Conservation (phyloP, 345 rosid species). For the Cardamine chenopodiifolia region DNA sequence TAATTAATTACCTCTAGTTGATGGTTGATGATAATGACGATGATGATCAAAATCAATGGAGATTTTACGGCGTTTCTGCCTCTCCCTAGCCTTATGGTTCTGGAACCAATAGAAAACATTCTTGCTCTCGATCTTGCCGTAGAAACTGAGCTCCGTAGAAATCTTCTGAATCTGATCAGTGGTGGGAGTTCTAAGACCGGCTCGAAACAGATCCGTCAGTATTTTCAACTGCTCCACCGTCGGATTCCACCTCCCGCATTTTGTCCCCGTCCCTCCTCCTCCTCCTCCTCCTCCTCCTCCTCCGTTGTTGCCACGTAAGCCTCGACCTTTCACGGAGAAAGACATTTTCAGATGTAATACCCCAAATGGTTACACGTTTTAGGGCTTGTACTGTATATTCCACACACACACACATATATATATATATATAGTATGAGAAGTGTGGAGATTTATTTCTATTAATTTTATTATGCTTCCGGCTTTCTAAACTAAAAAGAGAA, state of each 20-base stretch:
- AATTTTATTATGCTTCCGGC: not conserved
- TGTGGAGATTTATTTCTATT: not conserved
- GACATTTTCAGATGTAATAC: constrained; percentile 35
- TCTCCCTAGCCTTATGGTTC: constrained; percentile 92
- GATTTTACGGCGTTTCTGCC: constrained; percentile 85
- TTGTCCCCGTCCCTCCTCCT: constrained; percentile 59
- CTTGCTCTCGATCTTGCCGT: constrained; percentile 96
- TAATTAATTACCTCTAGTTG: constrained; percentile 22
- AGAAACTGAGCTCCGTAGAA: constrained; percentile 82
- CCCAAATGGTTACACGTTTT: constrained; percentile 20
- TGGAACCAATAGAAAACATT: constrained; percentile 98
- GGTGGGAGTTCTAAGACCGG: constrained; percentile 90
- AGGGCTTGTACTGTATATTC: constrained; percentile 10
- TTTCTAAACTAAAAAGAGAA: not conserved
- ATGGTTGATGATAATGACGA: constrained; percentile 1
- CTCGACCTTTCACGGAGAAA: constrained; percentile 58
- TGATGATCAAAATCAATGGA: constrained; percentile 53
- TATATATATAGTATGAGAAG: not conserved
- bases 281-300: too few species aligned
- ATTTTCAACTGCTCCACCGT: constrained; percentile 87
- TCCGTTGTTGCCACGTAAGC: constrained; percentile 39
- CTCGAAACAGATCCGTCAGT: constrained; percentile 79
- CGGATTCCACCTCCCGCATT: constrained; percentile 98
- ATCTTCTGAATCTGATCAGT: constrained; percentile 96
- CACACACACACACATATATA: not conserved